Evolutionary conservation across 176 grass and related monocot species (phyloP), one percentile per base, ranked within the genome.

Genomic region (Bonia amplexicaulis): DNA sequence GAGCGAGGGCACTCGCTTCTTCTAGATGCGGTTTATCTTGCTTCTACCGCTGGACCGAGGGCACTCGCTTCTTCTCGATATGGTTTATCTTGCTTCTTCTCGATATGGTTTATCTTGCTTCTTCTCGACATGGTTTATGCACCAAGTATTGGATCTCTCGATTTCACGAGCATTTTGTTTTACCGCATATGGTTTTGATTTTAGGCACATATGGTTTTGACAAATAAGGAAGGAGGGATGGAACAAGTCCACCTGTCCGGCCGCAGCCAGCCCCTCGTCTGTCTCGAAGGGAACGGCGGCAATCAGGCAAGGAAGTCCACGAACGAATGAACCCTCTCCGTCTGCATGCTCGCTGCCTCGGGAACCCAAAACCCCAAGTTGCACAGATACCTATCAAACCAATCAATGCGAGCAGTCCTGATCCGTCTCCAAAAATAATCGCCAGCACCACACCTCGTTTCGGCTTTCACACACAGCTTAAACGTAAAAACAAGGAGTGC

Each of bases 351-450:
- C 0, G 39, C 14, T 12, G 16, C 80, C 80, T 88, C 86, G 80
- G 80, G 82, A 89, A 80, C 3, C 76, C 25, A 60, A 80, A 80
- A 31, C 6, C 39, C 47, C 75, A 73, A 88, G 65, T 72, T 83
- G 73, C 79, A 88, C 65, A 69, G 65, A 68, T 74, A 84, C 72
- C 53, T 51, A 84, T 84, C 79, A 82, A 13, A 49, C 0, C 12
- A 62, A 88, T 82, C 72, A 71, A 62, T 39, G 48, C 40, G 48
- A 15, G 2, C 20, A 51, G 39, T 54, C 35, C 22, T 29, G 77
- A 74, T 25, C 78, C 64, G 35, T 77, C 72, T 29, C 80, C 73
- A 22, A 83, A 80, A 82, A 76, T 17, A 77, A 49, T 75, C 26
- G 31, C 9, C 58, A 22, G 35, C 27, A n/a, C 20, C 60, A 47